phyloP scores from a whole-genome alignment of 345 rosid species.

The Arabidopsis suecica region DNA sequence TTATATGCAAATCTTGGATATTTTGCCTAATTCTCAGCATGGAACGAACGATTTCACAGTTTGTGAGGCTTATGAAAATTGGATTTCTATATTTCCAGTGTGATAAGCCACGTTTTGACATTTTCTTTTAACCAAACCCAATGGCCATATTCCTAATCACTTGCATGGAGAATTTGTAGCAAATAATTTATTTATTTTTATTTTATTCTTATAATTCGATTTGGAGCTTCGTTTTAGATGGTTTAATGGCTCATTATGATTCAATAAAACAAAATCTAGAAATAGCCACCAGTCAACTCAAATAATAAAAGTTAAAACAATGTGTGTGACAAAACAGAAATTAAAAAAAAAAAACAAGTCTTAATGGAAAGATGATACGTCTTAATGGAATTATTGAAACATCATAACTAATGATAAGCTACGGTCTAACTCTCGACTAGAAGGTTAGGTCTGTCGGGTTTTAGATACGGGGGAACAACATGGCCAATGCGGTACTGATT shows the following conservation, averaged over 20 bases:
- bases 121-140: background rate
- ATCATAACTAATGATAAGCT: constrained; percentile 4
- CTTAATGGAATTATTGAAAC: background rate
- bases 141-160: background rate
- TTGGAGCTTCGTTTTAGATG: constrained; percentile 6
- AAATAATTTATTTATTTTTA: background rate
- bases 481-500: constrained; percentile 24
- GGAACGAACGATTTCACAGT: background rate
- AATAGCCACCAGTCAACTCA: background rate
- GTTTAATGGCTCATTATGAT: background rate
- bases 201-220: background rate
- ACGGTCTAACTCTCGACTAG: constrained; percentile 12
- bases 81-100: background rate
- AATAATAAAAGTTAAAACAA: background rate
- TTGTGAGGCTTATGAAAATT: background rate
- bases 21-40: background rate
- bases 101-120: background rate
- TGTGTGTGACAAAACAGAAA: constrained; percentile 9
- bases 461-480: constrained; percentile 29
- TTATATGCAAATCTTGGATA: no score
- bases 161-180: no score
- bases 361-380: constrained; percentile 1
- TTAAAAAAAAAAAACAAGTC: constrained; percentile 15
- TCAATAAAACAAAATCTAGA: background rate
- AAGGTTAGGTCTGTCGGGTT: background rate